Evolutionary conservation across 2,329 filamentous ascomycete genomes (phyloP), one percentile per base, ranked within the genome.

Genomic region (Cordyceps militaris): DNA sequence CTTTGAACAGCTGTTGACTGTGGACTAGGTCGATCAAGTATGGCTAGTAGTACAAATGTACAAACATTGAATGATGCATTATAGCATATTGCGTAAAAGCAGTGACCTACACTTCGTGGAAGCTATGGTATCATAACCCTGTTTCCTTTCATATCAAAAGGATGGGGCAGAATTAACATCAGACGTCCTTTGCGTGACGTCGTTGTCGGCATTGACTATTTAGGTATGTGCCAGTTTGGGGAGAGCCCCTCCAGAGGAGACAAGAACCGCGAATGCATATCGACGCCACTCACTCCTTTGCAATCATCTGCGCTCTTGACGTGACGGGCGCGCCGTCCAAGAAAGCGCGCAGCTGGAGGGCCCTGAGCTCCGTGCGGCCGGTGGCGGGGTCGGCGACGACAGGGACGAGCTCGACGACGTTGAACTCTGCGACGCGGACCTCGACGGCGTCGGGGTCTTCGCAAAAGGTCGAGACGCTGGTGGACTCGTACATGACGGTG

Each of bases 1-100:
- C 62, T 72, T 69, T 47, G 77, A 79, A 63, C 70, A 73, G 54
- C 61, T 72, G 8, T 57, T 71, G 53, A 70, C 69, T 36, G 62
- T 23, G 28, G 14, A 40, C 16, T 14, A 26, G 13, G 30, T 44
- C 14, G 0, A 28, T 28, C 9, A 47, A 8, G 30, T 58, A 26
- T 6, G 23, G 21, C 21, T 55, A 40, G 21, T 48, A 38, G 14
- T 34, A 38, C 14, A 16, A 14, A 32, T 32, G 11, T 11, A 36
- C 19, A 19, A 42, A n/a, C n/a, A 42, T 42, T 10, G 1, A 19
- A 21, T 9, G 8, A 23, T 42, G 14, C 38, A 21, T 23, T 6
- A 40, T 6, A n/a, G 36, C 36, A 13, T 24, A 13, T 11, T 40
- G 43, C 43, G 34, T 56, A 48, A 56, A 48, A 56, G 43, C 43